phyloP scores from a whole-genome alignment of 495 filamentous ascomycete genomes.

The Penicillium paradoxum region DNA sequence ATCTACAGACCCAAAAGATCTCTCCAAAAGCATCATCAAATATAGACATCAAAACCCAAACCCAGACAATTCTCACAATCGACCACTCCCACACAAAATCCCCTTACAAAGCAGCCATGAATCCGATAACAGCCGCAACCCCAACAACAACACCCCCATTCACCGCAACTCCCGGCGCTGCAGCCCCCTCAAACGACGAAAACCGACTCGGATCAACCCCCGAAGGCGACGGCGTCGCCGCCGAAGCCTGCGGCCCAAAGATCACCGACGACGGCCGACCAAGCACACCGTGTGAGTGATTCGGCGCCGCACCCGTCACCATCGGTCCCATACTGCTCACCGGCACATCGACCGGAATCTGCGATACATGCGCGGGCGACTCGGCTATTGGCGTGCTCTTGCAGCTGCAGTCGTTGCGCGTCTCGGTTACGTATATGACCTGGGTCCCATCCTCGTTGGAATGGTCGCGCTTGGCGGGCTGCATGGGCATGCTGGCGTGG shows the following conservation, averaged over 20 bases:
- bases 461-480: slow-evolving; percentile 2
- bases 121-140: slow-evolving; percentile 24
- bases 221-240: slow-evolving; percentile 14
- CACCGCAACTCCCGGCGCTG: slow-evolving; percentile 7
- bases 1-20: background rate
- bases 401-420: slow-evolving; percentile 21
- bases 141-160: slow-evolving; percentile 14
- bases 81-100: background rate
- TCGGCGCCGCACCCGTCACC: background rate
- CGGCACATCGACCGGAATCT: slow-evolving; percentile 24
- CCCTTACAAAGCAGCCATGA: slow-evolving; percentile 25
- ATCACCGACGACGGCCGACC: slow-evolving; percentile 13
- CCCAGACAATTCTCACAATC: background rate
- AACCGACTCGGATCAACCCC: slow-evolving; percentile 20
- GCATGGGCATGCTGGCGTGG: slow-evolving; percentile 23
- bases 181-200: slow-evolving; percentile 21
- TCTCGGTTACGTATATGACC: slow-evolving; percentile 25
- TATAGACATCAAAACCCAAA: slow-evolving; percentile 7
- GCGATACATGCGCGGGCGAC: slow-evolving; percentile 17
- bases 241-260: slow-evolving; percentile 12
- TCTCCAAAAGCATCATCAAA: background rate
- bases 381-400: slow-evolving; percentile 6
- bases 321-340: slow-evolving; percentile 9
- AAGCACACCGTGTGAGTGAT: slow-evolving; percentile 11
- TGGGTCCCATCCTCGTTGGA: background rate